Base-by-base conservation (phyloP, 2,329 filamentous ascomycete species). In the Diplodia mutila region DNA sequence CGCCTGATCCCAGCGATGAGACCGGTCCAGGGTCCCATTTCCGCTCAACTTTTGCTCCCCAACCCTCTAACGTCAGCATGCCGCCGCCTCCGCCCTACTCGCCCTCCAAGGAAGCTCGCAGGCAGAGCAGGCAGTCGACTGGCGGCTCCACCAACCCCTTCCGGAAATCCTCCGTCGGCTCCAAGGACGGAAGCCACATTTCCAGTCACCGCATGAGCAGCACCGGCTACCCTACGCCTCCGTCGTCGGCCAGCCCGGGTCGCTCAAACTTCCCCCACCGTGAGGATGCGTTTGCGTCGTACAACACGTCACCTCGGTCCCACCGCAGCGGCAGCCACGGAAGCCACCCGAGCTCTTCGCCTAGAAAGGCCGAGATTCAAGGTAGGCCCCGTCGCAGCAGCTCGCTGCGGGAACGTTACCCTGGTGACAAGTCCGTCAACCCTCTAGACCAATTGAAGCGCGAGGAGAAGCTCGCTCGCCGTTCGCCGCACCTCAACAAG, bases 361-460 rank as follows among this genome's bases (percentile, higher is more conserved):
- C 59, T 37, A 18, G 27, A 51, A 67, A 76, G 69, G 68, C 71
- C 39, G 55, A 61, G 67, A 21, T 37, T 68, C 49, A 70, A 53
- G 68, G 73, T 69, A 75, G 77, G 65, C 70, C 67, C 29, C 79
- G 82, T 67, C 79, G 83, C 61, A 80, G 80, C 46, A 83, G 80
- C 74, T 89, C 87, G n/a, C 77, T 90, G 42, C 81, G 77, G 63
- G 83, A 86, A 76, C 84, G 89, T 67, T 90, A 82, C 71, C 86
- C 88, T 1, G 89, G 89, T 70, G 89, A 91, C 74, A 84, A 85
- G 78, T 87, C 86, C 65, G 84, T 88, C 71, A 82, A 88, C 49
- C 91, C 91, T 1, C 85, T 93, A 23, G 89, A 91, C 52, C 85
- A 88, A 67, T 82, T 93, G 72, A 84, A 84, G 69, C 83, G 85